Evolutionary conservation across 441 rosid genomes (phyloP).

Genomic region (Cnidoscolus chayamansa): DNA sequence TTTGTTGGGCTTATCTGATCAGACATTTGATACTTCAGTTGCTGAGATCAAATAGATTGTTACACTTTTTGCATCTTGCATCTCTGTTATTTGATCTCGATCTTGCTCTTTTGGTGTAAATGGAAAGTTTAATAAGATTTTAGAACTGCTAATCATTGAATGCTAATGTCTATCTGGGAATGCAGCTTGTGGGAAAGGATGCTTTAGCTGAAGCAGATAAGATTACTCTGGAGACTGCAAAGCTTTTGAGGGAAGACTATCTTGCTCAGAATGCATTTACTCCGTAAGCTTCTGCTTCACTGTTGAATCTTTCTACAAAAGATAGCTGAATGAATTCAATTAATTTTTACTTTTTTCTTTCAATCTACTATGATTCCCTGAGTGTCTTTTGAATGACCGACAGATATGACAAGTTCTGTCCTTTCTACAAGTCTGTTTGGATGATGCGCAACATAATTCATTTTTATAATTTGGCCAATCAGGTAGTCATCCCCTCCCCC

Average conservation of each 20-base stretch:
- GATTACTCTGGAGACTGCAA: conserved; percentile 93
- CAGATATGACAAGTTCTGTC: conserved; percentile 96
- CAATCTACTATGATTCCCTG: neutral
- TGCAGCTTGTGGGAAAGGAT: conserved; percentile 99
- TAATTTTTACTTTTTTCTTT: neutral
- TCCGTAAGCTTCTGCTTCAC: conserved; percentile 53
- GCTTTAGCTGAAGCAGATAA: conserved; percentile 95
- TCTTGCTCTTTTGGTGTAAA: too few species aligned
- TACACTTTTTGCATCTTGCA: neutral
- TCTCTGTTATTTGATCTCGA: neutral
- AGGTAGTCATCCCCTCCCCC: conserved; percentile 40
- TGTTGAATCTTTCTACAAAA: neutral
- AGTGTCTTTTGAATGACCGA: conserved; percentile 22
- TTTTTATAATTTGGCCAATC: conserved; percentile 93
- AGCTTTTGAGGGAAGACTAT: conserved; percentile 96
- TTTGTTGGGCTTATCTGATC: neutral
- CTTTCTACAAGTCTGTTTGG: conserved; percentile 99
- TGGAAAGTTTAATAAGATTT: neutral
- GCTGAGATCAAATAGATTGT: neutral
- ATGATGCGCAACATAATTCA: conserved; percentile 99
- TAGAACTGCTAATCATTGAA: conserved; percentile 7
- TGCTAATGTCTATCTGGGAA: conserved; percentile 20
- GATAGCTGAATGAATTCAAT: neutral
- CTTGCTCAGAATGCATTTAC: conserved; percentile 99
- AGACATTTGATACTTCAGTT: neutral